A percentile compares a stretch with the other conserved stretches of the same genome.
Evolutionary conservation across 345 rosid genomes (phyloP).

Genomic region (Gossypium arboreum): DNA sequence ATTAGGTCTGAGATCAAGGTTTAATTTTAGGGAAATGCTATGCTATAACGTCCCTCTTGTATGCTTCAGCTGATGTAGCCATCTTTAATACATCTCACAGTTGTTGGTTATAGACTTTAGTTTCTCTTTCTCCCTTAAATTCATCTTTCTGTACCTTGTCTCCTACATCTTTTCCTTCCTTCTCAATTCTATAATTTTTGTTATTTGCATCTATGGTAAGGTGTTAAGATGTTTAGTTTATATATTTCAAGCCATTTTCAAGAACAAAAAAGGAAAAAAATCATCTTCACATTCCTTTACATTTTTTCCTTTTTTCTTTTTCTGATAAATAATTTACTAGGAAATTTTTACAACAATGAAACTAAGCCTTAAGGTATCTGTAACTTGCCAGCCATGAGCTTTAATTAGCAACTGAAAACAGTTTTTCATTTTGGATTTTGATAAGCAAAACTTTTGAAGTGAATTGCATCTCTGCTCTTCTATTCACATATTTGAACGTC

Average conservation of each 20-base stretch:
- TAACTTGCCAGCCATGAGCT: neutral
- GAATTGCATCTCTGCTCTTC: neutral
- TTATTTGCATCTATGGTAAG: neutral
- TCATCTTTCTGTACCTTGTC: neutral
- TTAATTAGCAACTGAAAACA: neutral
- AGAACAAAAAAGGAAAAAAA: neutral
- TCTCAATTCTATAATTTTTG: neutral
- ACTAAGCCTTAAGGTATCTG: neutral
- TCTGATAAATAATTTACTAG: neutral
- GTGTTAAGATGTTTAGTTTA: neutral
- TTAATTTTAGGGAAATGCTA: neutral
- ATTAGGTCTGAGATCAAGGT: neutral
- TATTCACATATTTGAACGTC: conserved; percentile 17
- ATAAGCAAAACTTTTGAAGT: neutral
- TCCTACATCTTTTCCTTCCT: neutral
- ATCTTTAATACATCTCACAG: neutral
- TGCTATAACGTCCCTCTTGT: neutral
- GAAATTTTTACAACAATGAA: neutral
- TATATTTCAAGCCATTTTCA: neutral
- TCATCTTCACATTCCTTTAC: too few relatives aligned
- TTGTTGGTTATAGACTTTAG: neutral
- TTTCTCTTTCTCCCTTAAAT: neutral
- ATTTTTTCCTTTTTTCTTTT: too few relatives aligned
- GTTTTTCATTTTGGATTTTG: neutral
- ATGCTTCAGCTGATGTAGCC: neutral